A percentile compares a stretch with the other conserved stretches of the same genome.
These are phyloP conservation scores for Ensete glaucum DNA, from an alignment of 176 grass and related monocot genomes.

Conservation along the genomic window DNA sequence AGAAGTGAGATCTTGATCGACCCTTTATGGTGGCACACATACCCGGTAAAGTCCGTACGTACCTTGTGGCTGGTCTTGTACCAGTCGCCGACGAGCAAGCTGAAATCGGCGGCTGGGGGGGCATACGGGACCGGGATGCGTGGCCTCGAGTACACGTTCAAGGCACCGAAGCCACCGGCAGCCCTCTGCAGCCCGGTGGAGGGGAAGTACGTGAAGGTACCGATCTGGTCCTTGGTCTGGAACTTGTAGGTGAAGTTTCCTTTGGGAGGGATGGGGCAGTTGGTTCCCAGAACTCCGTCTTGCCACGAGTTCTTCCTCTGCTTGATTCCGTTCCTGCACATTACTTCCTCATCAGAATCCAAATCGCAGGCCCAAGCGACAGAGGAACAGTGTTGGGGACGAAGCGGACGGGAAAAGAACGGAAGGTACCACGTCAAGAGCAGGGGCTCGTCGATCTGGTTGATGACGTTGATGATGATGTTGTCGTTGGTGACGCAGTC, in stretches of 20 bases:
- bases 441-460: conserved; percentile 79
- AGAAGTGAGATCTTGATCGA: not conserved
- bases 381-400: not conserved
- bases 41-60: not conserved
- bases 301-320: conserved; percentile 76
- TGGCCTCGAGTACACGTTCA: conserved; percentile 65
- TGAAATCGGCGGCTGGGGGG: conserved; percentile 43
- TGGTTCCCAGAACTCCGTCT: conserved; percentile 70
- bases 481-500: conserved; percentile 95
- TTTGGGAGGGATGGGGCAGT: conserved; percentile 52
- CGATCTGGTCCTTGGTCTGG: conserved; percentile 82
- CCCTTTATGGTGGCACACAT: too few species aligned
- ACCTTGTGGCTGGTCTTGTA: conserved; percentile 46
- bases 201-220: conserved; percentile 70
- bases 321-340: conserved; percentile 54
- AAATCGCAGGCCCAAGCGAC: not conserved
- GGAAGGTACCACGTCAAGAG: conserved; percentile 60
- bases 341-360: not conserved
- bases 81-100: conserved; percentile 52
- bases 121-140: conserved; percentile 61
- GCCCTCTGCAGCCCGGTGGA: conserved; percentile 61
- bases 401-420: not conserved
- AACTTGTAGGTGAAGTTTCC: conserved; percentile 73
- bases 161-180: conserved; percentile 53
- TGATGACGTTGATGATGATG: conserved; percentile 61